Evolutionary conservation across 2,329 filamentous ascomycete genomes (phyloP), one percentile per base, ranked within the genome.

Genomic region (Penicillium italicum): DNA sequence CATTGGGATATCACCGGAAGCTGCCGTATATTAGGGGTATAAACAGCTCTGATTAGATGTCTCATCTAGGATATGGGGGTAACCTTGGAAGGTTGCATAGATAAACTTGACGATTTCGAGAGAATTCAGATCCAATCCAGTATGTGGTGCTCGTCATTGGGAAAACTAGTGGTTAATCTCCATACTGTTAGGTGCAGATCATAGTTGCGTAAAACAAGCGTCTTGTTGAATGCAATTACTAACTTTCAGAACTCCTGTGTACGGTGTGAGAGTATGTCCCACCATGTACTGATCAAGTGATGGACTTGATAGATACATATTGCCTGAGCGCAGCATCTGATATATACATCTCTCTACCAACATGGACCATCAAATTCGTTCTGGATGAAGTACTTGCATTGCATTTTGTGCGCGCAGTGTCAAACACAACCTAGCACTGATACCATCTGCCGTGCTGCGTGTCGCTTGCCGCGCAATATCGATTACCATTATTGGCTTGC

Each of bases 1-100:
- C 59, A 64, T 31, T 60, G 18, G 57, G 59, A 55, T 45, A 31
- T 28, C 16, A n/a, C 43, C 55, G 57, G 53, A 60, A 52, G 30
- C 5, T 26, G 16, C n/a, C 28, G 12, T 34, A 20, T 40, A 28
- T 34, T 22, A 30, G 10, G 8, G 4, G 26, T 22, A 31, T 36
- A 37, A 8, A 30, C 6, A 50, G 9, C 18, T 26, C 16, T 4
- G 7, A 43, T 24, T 12, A 24, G 10, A 43, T 43, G n/a, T 48
- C 36, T 40, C 14, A 18, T 4, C 3, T 28, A 22, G 16, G 9
- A 20, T 14, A 14, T 34, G 9, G 9, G 26, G 34, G 4, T 5
- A 31, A 38, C 14, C 22, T 34, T 44, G 31, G n/a, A 37, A 24
- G 28, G 1, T 18, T 16, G 3, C 30, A 20, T 47, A 36, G 18